Base-by-base conservation (phyloP, 2,329 filamentous ascomycete genomes). In the Pleoardoris graminearum region DNA sequence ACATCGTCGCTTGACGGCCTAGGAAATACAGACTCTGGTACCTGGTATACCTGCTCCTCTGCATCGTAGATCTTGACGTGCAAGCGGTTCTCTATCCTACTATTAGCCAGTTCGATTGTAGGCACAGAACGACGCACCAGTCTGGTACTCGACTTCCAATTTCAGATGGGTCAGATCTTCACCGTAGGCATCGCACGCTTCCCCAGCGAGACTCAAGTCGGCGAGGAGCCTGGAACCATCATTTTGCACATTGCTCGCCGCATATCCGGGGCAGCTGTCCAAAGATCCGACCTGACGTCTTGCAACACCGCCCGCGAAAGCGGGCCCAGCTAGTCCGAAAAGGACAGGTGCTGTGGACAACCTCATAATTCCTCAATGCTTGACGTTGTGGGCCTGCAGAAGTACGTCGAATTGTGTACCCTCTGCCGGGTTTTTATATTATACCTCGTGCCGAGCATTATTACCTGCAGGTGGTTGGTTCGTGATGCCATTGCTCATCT, bases 1-100 rank as follows among this genome's bases (percentile, higher is more conserved):
- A 58, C 54, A 7, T 59, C 57, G 5, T 67, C 61, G 11, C 72
- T 75, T 3, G 58, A 61, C 1, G 86, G 86, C 0, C 87, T 82
- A 2, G 86, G 80, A 44, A 91, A 79, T 27, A 90, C 83, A 1
- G 80, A 81, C 23, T 86, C 83, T 5, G 88, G 88, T 2, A 92
- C 82, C 68, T 91, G 88, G 62, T 89, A 92, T 45, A 88, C 86
- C 25, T 84, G 79, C 59, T 88, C 81, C 16, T 77, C 81, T 2
- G 80, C 78, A 68, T 92, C 89, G 57, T 86, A 83, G 51, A 91
- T 89, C 63, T 87, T 82, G 62, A 91, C 85, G 66, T 90, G 88
- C 2, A 91, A 79, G 21, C 87, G 85, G 35, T 78, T 78, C 39
- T 83, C 85, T 86, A 21, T 7, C 4, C 3, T 2, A 8, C 12